Base-by-base conservation (phyloP, 2,329 filamentous ascomycete genomes). In the Tolypocladium tropicale region DNA sequence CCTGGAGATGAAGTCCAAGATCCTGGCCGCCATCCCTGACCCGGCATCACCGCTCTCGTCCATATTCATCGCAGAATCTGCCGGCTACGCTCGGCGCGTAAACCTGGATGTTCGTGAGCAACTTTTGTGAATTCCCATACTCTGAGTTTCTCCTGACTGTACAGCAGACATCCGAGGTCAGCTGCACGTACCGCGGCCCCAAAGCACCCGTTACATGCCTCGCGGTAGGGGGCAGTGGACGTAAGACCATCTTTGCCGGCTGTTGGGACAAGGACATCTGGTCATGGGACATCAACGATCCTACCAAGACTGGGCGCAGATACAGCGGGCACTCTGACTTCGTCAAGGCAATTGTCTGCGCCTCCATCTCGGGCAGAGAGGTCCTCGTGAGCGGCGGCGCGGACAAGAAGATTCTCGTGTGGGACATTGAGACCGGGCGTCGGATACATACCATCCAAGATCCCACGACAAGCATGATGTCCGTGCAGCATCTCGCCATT, bases 191-290 rank as follows among this genome's bases (percentile, higher is more conserved):
- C 67, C 81, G 82, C 65, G 90, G 90, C 2, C 89, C 92, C 21
- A 81, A 80, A 50, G 87, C 90, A 4, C 94, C 94, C 1, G 77
- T 96, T 11, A 93, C 90, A 11, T 89, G 87, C 62, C 72, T 95
- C 32, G 83, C 88, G 18, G 76, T 90, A 37, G 85, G 82, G 49
- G 80, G 83, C 16, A 69, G 75, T 4, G 74, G 74, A 30, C 77
- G 76, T 58, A 72, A 70, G 53, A 87, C 79, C 1, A 67, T 96
- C 12, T 96, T 90, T 70, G 90, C 90, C 28, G 93, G 92, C 36
- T 94, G 86, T 57, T 99, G 94, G 94, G 93, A 99, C 73, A 96
- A 95, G 74, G 80, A 83, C 23, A 81, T 97, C 57, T 96, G 91
- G 85, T 88, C 87, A 34, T 96, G 90, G 88, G 79, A 89, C 64